phyloP scores from a whole-genome alignment of 225 moss, liverwort and hornwort species.

The Pleurozium schreberi region DNA sequence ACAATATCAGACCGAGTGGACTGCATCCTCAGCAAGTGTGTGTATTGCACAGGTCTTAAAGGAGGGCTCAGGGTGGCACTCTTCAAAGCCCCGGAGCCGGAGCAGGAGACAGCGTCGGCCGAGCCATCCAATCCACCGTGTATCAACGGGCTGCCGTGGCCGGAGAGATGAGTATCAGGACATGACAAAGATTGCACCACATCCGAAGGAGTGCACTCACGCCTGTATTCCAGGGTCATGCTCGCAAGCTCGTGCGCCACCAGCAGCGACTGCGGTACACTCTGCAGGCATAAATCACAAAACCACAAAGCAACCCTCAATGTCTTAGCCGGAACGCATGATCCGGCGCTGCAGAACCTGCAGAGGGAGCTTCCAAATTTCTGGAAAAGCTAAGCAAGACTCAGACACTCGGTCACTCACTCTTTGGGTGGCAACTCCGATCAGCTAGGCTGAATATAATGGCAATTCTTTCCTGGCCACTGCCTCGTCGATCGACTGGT shows the following conservation, averaged over 20 bases:
- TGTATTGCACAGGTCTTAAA: constrained; percentile 34
- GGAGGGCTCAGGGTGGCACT: constrained; percentile 4
- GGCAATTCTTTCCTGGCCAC: neutral
- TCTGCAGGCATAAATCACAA: constrained; percentile 18
- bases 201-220: constrained; percentile 77
- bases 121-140: constrained; percentile 64
- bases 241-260: constrained; percentile 71
- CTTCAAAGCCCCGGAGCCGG: constrained; percentile 46
- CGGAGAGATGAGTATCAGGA: constrained; percentile 31
- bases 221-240: constrained; percentile 75
- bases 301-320: neutral
- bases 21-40: constrained; percentile 72
- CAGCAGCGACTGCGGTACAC: constrained; percentile 62
- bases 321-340: neutral
- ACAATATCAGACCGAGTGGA: constrained; percentile 55
- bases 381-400: neutral
- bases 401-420: neutral
- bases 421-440: neutral
- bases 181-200: constrained; percentile 71
- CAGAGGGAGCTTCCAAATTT: neutral
- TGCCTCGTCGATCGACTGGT: neutral
- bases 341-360: neutral
- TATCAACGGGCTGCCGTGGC: neutral
- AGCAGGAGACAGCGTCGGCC: constrained; percentile 64
- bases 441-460: neutral